Conservation (phyloP, 768 basidiomycete genomes). For the Calocybe gangraenosa region DNA sequence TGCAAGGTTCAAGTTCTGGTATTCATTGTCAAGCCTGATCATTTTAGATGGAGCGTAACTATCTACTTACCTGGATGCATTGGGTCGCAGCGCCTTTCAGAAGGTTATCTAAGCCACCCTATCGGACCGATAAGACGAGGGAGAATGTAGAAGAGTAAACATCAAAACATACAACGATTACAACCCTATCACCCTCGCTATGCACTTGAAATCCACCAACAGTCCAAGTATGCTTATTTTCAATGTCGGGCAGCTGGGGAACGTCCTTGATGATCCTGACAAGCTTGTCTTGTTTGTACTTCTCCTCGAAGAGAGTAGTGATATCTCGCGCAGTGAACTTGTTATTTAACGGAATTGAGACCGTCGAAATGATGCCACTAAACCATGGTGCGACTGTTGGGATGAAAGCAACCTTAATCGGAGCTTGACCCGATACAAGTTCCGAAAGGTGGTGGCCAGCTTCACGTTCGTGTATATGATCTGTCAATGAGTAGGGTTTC, state of each 20-base stretch:
- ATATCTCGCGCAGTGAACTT: conserved; percentile 71
- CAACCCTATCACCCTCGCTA: conserved; percentile 82
- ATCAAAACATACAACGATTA: conserved; percentile 74
- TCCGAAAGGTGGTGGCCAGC: conserved; percentile 78
- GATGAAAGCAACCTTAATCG: conserved; percentile 73
- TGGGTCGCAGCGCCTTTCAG: conserved; percentile 99
- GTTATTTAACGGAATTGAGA: conserved; percentile 74
- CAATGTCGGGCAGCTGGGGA: conserved; percentile 69
- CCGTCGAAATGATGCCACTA: conserved; percentile 88
- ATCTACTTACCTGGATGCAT: conserved; percentile 75
- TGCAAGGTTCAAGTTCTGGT: conserved; percentile 84
- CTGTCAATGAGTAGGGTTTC: conserved; percentile 86
- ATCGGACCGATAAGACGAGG: conserved; percentile 1
- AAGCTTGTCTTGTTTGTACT: conserved; percentile 73
- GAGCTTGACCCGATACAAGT: conserved; percentile 35
- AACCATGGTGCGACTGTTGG: conserved; percentile 93
- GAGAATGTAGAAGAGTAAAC: neutral
- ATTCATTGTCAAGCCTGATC: conserved; percentile 1
- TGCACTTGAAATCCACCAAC: conserved; percentile 95
- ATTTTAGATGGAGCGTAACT: too few species aligned
- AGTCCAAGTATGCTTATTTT: conserved; percentile 82
- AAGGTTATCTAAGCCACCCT: conserved; percentile 95
- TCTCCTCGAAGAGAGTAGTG: conserved; percentile 65
- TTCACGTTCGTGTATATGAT: conserved; percentile 99
- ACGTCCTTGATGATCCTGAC: conserved; percentile 65